Evolutionary conservation across 257 asterid species (phyloP).

Genomic region (Anisodus tanguticus): DNA sequence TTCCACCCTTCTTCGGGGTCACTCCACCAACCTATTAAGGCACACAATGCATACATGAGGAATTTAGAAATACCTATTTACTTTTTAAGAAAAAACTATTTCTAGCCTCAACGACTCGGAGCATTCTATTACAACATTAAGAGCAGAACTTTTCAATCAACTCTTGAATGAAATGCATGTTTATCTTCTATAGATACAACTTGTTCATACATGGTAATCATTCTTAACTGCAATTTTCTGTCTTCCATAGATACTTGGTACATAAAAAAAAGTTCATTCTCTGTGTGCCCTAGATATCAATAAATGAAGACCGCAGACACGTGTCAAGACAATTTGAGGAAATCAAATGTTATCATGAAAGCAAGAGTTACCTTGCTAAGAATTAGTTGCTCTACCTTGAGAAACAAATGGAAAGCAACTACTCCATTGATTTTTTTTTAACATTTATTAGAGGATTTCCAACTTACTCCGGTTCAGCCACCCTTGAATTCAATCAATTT

Average conservation of each 20-base stretch:
- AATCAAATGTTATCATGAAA: neutral
- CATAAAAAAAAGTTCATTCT: neutral
- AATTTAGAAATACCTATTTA: neutral
- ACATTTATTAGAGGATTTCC: neutral
- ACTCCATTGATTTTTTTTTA: neutral
- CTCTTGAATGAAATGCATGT: neutral
- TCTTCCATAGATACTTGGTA: neutral
- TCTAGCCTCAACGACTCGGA: conserved; percentile 5
- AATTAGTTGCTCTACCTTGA: conserved; percentile 3
- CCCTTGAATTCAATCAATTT: conserved; percentile 16
- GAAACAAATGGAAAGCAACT: conserved; percentile 5
- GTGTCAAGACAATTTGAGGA: neutral
- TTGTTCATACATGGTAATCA: neutral
- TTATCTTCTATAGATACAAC: neutral
- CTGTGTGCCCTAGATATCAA: neutral
- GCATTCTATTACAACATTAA: neutral
- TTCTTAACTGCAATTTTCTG: neutral
- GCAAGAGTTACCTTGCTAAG: neutral
- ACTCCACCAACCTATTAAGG: conserved; percentile 90
- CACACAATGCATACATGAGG: neutral
- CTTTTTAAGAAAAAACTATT: neutral
- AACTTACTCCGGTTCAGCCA: neutral
- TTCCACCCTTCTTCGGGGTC: conserved; percentile 94
- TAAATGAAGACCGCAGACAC: neutral
- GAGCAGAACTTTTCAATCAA: neutral